Percentiles rank a stretch among this genome's conserved stretches.
Evolutionary conservation across 139 green algal genomes (phyloP).

Genomic region (Desmodesmus armatus): DNA sequence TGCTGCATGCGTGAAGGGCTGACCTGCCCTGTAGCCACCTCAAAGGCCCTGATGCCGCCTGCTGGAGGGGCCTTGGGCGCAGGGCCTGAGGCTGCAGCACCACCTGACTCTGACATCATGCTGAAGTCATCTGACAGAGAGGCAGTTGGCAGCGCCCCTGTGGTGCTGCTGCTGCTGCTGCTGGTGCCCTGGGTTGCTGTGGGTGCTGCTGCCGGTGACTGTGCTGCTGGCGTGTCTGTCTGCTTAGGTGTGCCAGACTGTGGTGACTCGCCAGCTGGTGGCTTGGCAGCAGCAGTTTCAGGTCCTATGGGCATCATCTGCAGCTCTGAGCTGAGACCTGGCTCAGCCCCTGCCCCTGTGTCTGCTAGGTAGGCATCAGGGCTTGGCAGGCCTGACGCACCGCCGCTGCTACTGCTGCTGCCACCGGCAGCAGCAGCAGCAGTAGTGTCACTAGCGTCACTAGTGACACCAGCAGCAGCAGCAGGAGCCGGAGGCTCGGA

Average conservation of each 20-base stretch:
- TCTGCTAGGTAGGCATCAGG: neutral
- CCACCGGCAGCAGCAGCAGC: neutral
- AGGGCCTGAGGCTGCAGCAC: neutral
- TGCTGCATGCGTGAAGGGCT: neutral
- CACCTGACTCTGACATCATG: no score
- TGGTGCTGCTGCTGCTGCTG: neutral
- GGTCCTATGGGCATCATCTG: neutral
- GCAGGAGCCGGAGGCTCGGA: neutral
- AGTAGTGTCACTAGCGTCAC: neutral
- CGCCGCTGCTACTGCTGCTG: conserved; percentile 13
- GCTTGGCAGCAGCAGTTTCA: neutral
- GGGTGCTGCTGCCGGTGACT: neutral
- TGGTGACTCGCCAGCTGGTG: conserved; percentile 9
- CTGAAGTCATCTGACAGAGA: no score
- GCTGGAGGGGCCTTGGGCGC: neutral
- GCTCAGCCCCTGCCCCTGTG: neutral
- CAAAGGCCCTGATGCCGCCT: neutral
- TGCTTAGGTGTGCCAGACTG: neutral
- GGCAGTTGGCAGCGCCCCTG: no score
- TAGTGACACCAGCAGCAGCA: neutral
- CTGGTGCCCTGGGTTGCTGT: neutral
- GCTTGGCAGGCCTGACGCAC: no score
- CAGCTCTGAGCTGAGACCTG: neutral
- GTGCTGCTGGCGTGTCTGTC: neutral
- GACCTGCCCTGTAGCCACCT: neutral